Evolutionary conservation across 2,329 filamentous ascomycete genomes (phyloP), one percentile per base, ranked within the genome.

Genomic region (Sporothrix pallida): DNA sequence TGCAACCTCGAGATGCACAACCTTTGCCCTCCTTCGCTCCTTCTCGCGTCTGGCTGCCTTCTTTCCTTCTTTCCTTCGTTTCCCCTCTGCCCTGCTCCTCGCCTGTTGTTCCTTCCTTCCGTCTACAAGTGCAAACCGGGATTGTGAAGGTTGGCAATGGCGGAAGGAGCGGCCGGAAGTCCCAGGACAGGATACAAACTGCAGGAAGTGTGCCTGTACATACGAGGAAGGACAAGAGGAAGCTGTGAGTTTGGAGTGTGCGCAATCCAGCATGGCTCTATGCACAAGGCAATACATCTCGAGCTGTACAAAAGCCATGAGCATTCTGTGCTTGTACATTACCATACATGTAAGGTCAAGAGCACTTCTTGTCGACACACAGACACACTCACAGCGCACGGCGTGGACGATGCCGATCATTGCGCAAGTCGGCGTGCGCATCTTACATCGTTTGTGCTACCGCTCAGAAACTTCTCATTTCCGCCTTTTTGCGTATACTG

Each of bases 381-480:
- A 60, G 44, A 50, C 15, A 52, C 48, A 52, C 15, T 17, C 15
- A 56, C 52, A 26, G 20, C 20, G 23, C 65, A 54, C 52, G 68
- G 12, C 68, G 68, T 46, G 50, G 52, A 44, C 37, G n/a, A 10
- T 63, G 70, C 70, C 44, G 56, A 71, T 71, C 69, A 63, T 62
- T 63, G 69, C 44, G 70, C 70, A 42, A 52, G 23, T 37, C 42
- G 20, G 42, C 12, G 54, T 26, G 54, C 70, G 44, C 56, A 60
- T 71, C 69, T 62, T 23, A 71, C 69, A 60, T 60, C 50, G 31
- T 37, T 46, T n/a, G 69, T 71, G 48, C 69, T 50, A 60, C 54
- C 37, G 42, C 42, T 20, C 17, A 42, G 23, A 54, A 37, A 13
- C 48, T 6, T 52, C 17, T 37, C 46, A 20, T 52, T 52, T 50